Evolutionary conservation across 2,329 filamentous ascomycete species (phyloP), one percentile per base, ranked within the genome.

Genomic region (Leptographium galeiforme): DNA sequence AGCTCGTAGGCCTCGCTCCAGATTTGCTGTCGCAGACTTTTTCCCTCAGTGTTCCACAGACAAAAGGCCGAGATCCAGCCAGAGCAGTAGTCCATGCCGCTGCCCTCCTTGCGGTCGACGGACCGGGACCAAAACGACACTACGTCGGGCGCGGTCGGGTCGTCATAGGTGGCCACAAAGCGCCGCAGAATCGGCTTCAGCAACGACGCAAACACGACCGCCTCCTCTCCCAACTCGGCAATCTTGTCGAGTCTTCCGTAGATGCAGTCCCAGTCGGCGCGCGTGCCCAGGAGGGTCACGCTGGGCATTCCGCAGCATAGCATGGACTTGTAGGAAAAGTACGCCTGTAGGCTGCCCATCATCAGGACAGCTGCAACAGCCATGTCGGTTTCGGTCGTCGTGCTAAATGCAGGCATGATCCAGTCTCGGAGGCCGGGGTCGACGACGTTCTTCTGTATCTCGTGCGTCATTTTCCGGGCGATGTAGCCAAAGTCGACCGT

Each of bases 391-490:
- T 65, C 55, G 0, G 67, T 72, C 0, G 76, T 79, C 0, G 77
- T 81, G 6, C 64, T 70, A 57, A 79, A 81, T 2, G 62, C 56
- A 0, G 76, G 77, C 58, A 78, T 66, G 16, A 80, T 66, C 74
- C 75, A 79, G 1, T 64, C 58, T 2, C 65, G 62, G 3, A 78
- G 59, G 0, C 61, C 61, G 0, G 64, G 60, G 54, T 75, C 71
- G 0, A 64, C 58, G 32, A 78, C 59, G 39, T 71, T 69, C 33
- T 69, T 52, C 34, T 68, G 55, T 14, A 79, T 68, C 18, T 66
- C n/a, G 2, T 62, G 18, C 0, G 65, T 65, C 66, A 78, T 71
- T 6, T 60, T 34, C 13, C 54, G 48, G 0, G 68, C 63, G 14
- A 74, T 50, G 8, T 53, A 57, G 2, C 66, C 65, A 40, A 59